These are phyloP conservation scores for Leptographium wingfieldii DNA, from an alignment of 2,329 filamentous ascomycete species.

Conservation along the genomic window DNA sequence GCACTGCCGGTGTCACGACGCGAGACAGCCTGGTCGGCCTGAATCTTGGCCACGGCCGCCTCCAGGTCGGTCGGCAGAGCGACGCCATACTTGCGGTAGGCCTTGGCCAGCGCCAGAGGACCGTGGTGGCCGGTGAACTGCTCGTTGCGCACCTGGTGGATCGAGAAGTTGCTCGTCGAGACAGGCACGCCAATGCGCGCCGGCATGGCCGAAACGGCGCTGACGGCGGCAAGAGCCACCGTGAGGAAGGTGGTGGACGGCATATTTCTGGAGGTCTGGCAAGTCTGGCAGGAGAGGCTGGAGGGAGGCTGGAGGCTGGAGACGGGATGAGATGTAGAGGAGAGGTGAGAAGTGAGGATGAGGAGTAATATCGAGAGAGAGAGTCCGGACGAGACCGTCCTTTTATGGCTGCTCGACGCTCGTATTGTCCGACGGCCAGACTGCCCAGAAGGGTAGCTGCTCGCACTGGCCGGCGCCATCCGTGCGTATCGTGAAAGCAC, in stretches of 20 bases:
- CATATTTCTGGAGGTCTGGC: slow-evolving; percentile 1
- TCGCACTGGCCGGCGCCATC: neutral
- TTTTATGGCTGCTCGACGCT: neutral
- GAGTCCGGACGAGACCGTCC: neutral
- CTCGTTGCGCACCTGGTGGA: slow-evolving; percentile 17
- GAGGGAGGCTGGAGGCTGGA: neutral
- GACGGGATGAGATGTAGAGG: neutral
- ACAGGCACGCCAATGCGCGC: slow-evolving; percentile 1
- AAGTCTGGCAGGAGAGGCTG: neutral
- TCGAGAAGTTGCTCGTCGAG: neutral
- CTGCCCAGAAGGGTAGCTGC: slow-evolving; percentile 4
- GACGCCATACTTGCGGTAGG: slow-evolving; percentile 25
- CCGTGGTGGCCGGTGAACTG: slow-evolving; percentile 20
- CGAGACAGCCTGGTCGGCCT: slow-evolving; percentile 7
- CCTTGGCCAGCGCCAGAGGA: slow-evolving; percentile 22
- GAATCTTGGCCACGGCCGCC: slow-evolving; percentile 14
- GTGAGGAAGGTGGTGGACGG: slow-evolving; percentile 4
- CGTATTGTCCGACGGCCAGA: neutral
- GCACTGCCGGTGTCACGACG: slow-evolving; percentile 20
- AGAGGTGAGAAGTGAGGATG: neutral
- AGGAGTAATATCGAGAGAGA: neutral
- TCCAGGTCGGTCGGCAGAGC: slow-evolving; percentile 20
- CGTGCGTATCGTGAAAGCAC: neutral
- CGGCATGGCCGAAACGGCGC: slow-evolving; percentile 5
- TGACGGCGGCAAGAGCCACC: slow-evolving; percentile 3